Evolutionary conservation across 1,139 yeast species (phyloP).

Genomic region (Pneumocystis canis): DNA sequence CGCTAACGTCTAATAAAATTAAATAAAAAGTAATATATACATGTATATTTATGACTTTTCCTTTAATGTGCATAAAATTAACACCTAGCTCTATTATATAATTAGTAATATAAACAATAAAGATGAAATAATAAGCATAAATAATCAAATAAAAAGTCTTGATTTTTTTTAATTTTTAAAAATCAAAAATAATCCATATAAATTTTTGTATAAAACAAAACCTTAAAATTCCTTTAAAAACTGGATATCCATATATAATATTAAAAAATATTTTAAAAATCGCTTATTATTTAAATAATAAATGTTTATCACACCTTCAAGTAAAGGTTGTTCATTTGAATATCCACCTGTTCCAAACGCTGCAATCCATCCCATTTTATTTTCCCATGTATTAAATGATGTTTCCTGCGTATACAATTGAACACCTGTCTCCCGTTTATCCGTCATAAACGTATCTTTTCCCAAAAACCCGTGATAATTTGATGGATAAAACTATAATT

Average conservation of each 20-base stretch:
- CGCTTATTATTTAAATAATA: no score
- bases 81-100: constrained; percentile 56
- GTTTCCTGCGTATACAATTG: neutral
- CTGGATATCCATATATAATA: no score
- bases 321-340: constrained; percentile 80
- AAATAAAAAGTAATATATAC: neutral
- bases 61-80: constrained; percentile 72
- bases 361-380: constrained; percentile 52
- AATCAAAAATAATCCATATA: no score
- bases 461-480: neutral
- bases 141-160: neutral
- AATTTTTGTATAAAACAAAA: no score
- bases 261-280: no score
- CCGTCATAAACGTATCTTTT: neutral
- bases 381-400: neutral
- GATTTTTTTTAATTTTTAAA: no score
- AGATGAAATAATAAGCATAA: neutral
- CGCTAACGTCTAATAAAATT: constrained; percentile 40
- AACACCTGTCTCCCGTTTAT: neutral
- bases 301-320: constrained; percentile 33
- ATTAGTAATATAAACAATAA: neutral
- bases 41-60: constrained; percentile 28
- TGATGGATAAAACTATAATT: neutral
- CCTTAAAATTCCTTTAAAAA: no score
- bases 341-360: constrained; percentile 92